Evolutionary conservation across 352 stramenopile species (phyloP).

Genomic region (Pythium periplocum): DNA sequence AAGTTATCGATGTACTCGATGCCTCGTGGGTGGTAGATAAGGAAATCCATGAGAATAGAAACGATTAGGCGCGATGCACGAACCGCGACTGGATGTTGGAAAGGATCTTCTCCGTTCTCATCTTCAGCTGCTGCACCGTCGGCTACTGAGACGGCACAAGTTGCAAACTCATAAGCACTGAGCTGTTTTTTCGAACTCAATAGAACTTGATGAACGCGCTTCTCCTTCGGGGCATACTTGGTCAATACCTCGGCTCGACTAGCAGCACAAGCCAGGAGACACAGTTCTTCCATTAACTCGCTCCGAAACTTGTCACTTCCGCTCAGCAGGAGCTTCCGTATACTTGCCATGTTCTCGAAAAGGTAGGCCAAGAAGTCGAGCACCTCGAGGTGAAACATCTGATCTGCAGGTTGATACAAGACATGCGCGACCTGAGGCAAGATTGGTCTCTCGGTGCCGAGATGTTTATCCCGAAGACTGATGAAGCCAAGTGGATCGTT

Average conservation of each 20-base stretch:
- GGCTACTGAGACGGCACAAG: slow-evolving; percentile 30
- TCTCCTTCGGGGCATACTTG: slow-evolving; percentile 33
- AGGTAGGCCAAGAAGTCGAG: slow-evolving; percentile 43
- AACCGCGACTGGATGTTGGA: slow-evolving; percentile 39
- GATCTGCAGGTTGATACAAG: slow-evolving; percentile 6
- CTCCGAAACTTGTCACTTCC: slow-evolving; percentile 40
- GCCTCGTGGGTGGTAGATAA: slow-evolving; percentile 44
- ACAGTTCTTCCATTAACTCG: slow-evolving; percentile 57
- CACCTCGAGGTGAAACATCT: slow-evolving; percentile 30
- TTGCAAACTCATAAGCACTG: slow-evolving; percentile 30
- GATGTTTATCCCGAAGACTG: slow-evolving; percentile 7
- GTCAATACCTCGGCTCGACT: slow-evolving; percentile 33
- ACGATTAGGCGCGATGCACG: slow-evolving; percentile 41
- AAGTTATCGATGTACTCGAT: slow-evolving; percentile 42
- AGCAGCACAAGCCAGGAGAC: slow-evolving; percentile 36
- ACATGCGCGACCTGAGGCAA: slow-evolving; percentile 14
- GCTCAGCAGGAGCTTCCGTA: slow-evolving; percentile 23
- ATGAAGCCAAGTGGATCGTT: slow-evolving; percentile 35
- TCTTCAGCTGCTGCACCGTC: slow-evolving; percentile 37
- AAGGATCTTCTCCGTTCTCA: slow-evolving; percentile 37
- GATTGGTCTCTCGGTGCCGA: slow-evolving; percentile 16
- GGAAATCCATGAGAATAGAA: slow-evolving; percentile 39
- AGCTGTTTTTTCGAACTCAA: slow-evolving; percentile 34
- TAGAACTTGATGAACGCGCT: slow-evolving; percentile 30
- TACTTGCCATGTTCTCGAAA: slow-evolving; percentile 39